phyloP scores from a whole-genome alignment of 2,329 filamentous ascomycete genomes.

The Fusarium floridanum region DNA sequence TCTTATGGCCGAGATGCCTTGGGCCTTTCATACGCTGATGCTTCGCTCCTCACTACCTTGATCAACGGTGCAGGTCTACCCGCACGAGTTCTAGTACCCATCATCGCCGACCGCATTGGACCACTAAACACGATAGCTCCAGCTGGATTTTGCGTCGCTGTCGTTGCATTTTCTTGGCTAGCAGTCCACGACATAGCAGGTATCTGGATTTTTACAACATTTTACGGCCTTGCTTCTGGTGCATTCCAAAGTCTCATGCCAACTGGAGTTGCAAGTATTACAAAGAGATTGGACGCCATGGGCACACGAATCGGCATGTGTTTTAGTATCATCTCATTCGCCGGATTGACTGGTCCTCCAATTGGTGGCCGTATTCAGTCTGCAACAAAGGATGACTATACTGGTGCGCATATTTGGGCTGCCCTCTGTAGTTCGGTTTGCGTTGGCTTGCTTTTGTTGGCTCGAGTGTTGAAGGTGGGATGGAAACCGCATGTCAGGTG shows the following conservation, averaged over 20 bases:
- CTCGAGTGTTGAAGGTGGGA: conserved; percentile 35
- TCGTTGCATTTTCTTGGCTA: conserved; percentile 54
- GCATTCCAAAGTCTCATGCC: conserved; percentile 58
- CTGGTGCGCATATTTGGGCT: conserved; percentile 52
- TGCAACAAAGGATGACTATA: conserved; percentile 43
- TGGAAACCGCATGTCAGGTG: conserved; percentile 38
- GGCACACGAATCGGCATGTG: conserved; percentile 58
- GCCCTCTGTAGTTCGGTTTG: conserved; percentile 47
- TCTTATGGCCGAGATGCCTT: conserved; percentile 48
- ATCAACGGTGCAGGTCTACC: conserved; percentile 57
- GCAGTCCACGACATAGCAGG: conserved; percentile 50
- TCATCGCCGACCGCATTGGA: conserved; percentile 54
- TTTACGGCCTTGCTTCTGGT: conserved; percentile 47
- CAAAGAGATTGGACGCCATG: conserved; percentile 53
- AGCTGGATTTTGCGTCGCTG: conserved; percentile 45
- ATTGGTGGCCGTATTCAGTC: conserved; percentile 51
- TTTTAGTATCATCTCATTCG: conserved; percentile 55
- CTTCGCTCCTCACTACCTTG: conserved; percentile 54
- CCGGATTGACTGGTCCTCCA: conserved; percentile 55
- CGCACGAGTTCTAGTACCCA: conserved; percentile 53
- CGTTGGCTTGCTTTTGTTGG: conserved; percentile 31
- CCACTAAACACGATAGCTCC: conserved; percentile 53
- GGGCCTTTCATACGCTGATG: conserved; percentile 51
- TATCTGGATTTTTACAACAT: conserved; percentile 54
- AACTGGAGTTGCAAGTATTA: conserved; percentile 56